phyloP scores from a whole-genome alignment of 1,284 basidiomycete species.

The Naganishia liquefaciens region DNA sequence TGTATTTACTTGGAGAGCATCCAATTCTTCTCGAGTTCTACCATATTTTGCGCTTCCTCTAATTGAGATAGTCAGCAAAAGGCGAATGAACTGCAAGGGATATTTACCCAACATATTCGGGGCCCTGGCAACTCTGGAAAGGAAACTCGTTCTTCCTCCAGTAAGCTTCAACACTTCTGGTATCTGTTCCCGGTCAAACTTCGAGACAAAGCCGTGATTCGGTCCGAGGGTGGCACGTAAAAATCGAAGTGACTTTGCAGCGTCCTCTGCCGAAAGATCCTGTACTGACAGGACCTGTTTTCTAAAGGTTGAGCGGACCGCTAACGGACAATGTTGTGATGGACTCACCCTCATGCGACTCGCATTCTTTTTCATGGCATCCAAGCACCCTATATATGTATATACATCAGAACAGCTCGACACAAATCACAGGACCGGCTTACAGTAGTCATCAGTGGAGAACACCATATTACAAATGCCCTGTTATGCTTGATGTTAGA shows the following conservation, averaged over 20 bases:
- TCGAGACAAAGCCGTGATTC: constrained; percentile 19
- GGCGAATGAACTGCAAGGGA: background rate
- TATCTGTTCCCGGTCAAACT: constrained; percentile 54
- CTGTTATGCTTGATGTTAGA: constrained; percentile 42
- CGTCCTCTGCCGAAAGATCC: constrained; percentile 67
- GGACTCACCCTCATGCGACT: constrained; percentile 68
- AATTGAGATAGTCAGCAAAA: constrained; percentile 8
- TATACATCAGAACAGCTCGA: constrained; percentile 53
- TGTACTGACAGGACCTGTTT: constrained; percentile 68
- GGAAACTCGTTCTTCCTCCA: constrained; percentile 74
- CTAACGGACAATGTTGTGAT: background rate
- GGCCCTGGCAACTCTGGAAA: constrained; percentile 65
- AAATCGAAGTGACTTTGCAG: constrained; percentile 62
- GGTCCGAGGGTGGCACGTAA: constrained; percentile 55
- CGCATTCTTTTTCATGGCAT: constrained; percentile 60
- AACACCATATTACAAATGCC: constrained; percentile 77
- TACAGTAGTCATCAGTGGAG: constrained; percentile 75
- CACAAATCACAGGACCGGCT: constrained; percentile 30
- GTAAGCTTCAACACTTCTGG: constrained; percentile 63
- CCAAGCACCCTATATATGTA: constrained; percentile 39
- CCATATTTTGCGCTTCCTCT: constrained; percentile 64
- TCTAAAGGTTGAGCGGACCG: background rate
- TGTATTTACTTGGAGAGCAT: constrained; percentile 59
- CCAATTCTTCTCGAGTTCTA: constrained; percentile 74
- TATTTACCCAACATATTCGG: constrained; percentile 60